These are phyloP conservation scores for Tolypocladium amazonense DNA, from an alignment of 2,329 filamentous ascomycete genomes.

Conservation along the genomic window DNA sequence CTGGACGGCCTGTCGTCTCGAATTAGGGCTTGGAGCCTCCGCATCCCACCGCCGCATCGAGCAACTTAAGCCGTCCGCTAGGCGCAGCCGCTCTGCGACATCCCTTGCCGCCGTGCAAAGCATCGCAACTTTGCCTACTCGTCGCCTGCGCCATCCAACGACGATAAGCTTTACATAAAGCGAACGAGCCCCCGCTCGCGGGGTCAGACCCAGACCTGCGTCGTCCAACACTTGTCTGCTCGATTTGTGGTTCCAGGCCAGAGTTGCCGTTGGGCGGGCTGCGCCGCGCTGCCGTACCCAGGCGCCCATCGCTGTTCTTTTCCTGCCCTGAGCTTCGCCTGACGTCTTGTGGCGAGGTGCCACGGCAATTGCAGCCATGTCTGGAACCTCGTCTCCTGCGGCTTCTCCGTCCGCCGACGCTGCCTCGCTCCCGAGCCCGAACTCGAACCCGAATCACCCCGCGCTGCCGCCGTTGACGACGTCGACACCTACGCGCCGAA, in stretches of 20 bases:
- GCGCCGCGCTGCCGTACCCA: not conserved
- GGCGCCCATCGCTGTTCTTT: not conserved
- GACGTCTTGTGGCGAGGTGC: conserved; percentile 13
- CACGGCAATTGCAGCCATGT: conserved; percentile 41
- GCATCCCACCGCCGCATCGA: not conserved
- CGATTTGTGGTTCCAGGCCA: not conserved
- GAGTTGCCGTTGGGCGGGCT: not conserved
- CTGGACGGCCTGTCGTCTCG: not conserved
- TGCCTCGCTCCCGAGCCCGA: conserved; percentile 31
- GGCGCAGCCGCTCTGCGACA: not conserved
- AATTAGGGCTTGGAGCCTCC: not conserved
- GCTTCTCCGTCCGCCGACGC: conserved; percentile 40
- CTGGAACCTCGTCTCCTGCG: conserved; percentile 42
- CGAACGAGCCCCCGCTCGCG: not conserved
- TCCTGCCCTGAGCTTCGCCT: not conserved
- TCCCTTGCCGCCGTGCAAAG: not conserved
- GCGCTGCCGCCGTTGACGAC: conserved; percentile 47
- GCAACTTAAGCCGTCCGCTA: not conserved
- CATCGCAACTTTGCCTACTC: not conserved
- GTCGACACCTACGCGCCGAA: conserved; percentile 45
- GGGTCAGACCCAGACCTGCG: not conserved
- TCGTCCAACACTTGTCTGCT: not conserved
- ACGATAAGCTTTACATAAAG: not conserved
- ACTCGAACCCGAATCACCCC: conserved; percentile 35
- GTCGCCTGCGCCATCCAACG: not conserved